These are phyloP conservation scores for Chloromonas sp. DNA, from an alignment of 163 green algal genomes.

Conservation along the genomic window DNA sequence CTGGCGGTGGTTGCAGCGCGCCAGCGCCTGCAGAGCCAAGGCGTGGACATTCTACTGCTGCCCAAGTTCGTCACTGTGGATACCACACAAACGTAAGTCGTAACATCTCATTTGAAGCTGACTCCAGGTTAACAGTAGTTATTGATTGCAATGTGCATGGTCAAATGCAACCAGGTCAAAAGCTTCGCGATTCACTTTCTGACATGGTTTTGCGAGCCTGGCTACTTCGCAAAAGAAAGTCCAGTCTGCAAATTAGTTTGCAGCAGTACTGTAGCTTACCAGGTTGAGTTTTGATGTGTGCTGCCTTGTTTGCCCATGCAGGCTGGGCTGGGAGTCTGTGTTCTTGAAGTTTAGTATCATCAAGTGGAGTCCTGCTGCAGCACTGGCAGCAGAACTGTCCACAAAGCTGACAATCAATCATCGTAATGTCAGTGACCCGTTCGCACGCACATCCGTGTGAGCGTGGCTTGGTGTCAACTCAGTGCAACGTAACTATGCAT, in stretches of 20 bases:
- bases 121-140: not conserved
- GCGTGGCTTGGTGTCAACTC: no score
- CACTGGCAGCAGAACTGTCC: not conserved
- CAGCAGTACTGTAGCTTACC: no score
- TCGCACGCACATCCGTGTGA: no score
- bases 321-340: not conserved
- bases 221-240: no score
- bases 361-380: not conserved
- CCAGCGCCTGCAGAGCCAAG: conserved; percentile 14
- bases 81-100: conserved; percentile 9
- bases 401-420: not conserved
- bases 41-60: conserved; percentile 31
- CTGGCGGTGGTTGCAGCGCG: conserved; percentile 31
- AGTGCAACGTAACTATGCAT: no score
- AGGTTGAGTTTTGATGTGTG: no score
- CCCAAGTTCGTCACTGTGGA: conserved; percentile 36
- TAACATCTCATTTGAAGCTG: not conserved
- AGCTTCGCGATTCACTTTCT: not conserved
- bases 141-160: not conserved
- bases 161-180: not conserved
- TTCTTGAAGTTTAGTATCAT: not conserved
- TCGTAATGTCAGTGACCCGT: no score
- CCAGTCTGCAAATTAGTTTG: no score
- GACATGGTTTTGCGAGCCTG: not conserved
- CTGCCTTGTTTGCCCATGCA: not conserved